phyloP scores from a whole-genome alignment of 768 basidiomycete species.

The Hericium rajendrae region DNA sequence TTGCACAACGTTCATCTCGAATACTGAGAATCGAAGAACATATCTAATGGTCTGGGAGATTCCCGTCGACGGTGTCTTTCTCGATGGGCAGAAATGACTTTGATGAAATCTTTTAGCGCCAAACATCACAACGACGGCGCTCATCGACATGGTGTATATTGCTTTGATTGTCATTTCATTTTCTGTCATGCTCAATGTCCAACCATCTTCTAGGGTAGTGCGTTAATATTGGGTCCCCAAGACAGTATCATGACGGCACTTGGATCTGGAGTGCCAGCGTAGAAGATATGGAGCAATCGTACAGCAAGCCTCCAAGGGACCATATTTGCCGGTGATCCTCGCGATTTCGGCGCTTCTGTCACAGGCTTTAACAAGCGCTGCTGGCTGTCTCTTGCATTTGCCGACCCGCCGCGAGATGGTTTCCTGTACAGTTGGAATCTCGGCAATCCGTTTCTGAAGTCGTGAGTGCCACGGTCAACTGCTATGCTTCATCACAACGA shows the following conservation, averaged over 20 bases:
- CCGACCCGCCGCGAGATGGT: slow-evolving; percentile 51
- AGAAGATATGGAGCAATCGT: too few relatives aligned
- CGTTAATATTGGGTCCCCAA: slow-evolving; percentile 61
- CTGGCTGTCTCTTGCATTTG: slow-evolving; percentile 42
- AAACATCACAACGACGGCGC: slow-evolving; percentile 45
- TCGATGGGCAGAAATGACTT: slow-evolving; percentile 53
- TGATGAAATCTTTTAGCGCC: slow-evolving; percentile 40
- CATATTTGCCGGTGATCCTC: slow-evolving; percentile 64
- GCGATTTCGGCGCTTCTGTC: slow-evolving; percentile 49
- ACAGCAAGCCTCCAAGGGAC: too few relatives aligned
- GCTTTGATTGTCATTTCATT: not conserved
- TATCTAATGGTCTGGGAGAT: slow-evolving; percentile 50
- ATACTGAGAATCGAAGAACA: not conserved
- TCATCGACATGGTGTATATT: slow-evolving; percentile 62
- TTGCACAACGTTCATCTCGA: too few relatives aligned
- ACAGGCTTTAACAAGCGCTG: slow-evolving; percentile 28
- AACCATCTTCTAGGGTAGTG: slow-evolving; percentile 47
- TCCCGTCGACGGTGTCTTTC: slow-evolving; percentile 57
- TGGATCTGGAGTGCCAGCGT: too few relatives aligned
- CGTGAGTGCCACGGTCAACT: slow-evolving; percentile 31
- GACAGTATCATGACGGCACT: slow-evolving; percentile 33
- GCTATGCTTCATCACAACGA: too few relatives aligned
- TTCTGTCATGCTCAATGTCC: not conserved
- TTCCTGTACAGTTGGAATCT: slow-evolving; percentile 72
- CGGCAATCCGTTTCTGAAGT: slow-evolving; percentile 67